Conservation (phyloP, 2,329 filamentous ascomycete species). For the Piedraia hortae region DNA sequence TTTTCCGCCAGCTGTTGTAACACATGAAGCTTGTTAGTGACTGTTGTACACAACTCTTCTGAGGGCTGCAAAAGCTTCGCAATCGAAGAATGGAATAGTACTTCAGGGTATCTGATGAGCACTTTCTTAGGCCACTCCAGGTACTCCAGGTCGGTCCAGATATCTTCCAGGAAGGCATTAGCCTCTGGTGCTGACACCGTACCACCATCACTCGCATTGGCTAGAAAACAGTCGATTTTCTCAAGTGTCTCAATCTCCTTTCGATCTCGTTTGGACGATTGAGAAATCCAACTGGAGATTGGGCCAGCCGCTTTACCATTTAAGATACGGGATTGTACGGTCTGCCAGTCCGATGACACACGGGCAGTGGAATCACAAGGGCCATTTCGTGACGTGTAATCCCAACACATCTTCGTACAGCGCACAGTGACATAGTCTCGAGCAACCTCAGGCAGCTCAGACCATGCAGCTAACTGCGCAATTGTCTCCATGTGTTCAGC, state of each 20-base stretch:
- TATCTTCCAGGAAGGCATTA: constrained; percentile 7
- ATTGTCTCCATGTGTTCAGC: constrained; percentile 11
- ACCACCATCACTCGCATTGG: neutral
- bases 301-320: neutral
- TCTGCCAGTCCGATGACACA: too few relatives aligned
- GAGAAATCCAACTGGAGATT: constrained; percentile 1
- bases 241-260: constrained; percentile 5
- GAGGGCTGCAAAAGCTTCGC: too few relatives aligned
- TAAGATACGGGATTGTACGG: too few relatives aligned
- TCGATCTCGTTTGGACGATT: constrained; percentile 7
- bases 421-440: constrained; percentile 14
- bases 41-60: constrained; percentile 1
- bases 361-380: too few relatives aligned
- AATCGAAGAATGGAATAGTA: neutral
- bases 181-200: neutral
- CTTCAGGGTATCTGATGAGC: constrained; percentile 4
- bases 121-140: constrained; percentile 19
- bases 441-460: constrained; percentile 18
- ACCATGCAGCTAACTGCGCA: constrained; percentile 12
- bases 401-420: constrained; percentile 7
- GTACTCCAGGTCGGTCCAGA: constrained; percentile 22
- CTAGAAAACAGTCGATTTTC: too few relatives aligned
- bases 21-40: constrained; percentile 2
- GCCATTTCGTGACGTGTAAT: too few relatives aligned
- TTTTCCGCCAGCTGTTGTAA: constrained; percentile 7